Evolutionary conservation across 805 yeast genomes (phyloP), one percentile per base, ranked within the genome.

Genomic region (Grigorovia humatica): DNA sequence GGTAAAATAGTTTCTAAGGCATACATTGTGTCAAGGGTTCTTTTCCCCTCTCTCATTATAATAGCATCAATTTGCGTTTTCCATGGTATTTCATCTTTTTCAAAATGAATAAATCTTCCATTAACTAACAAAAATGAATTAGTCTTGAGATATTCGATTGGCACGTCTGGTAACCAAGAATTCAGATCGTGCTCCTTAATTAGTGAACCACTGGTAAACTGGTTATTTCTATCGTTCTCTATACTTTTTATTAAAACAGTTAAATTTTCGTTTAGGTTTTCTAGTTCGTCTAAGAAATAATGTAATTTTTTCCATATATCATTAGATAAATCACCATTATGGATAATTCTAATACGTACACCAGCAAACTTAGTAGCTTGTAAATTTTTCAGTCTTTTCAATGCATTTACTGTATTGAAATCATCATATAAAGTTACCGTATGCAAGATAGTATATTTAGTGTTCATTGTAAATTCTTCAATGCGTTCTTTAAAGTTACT

Each of bases 361-460:
- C 73, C 70, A 15, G 60, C 54, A 23, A 58, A 57, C 17, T 66
- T 56, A 32, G 47, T 58, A 47, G 58, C 65, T 48, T 49, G 61
- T 54, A 58, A 50, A 47, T 43, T 64, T 55, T 38, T 75, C 9
- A 84, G 59, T 60, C 83, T 87, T 4, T 66, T 54, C 30, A 75
- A 57, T 8, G 76, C 68, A 4, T 60, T 46, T 1, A 56, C 32
- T 2, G 71, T 59, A 29, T 70, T 66, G 52, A 83, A 75, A 58
- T 82, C 79, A 41, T 87, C 93, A 49, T 81, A 71, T 11, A 85
- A 56, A 66, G 88, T 81, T 9, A 82, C 45, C 0, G 74, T 69
- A 15, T 64, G 70, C 44, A 63, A 30, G 45, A 58, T n/a, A 19
- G 66, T 68, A 23, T 62, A 55, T 1, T 55, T 53, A 4, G 50